Evolutionary conservation across 345 rosid species (phyloP), one percentile per base, ranked within the genome.

Genomic region (Syzygium jambos): DNA sequence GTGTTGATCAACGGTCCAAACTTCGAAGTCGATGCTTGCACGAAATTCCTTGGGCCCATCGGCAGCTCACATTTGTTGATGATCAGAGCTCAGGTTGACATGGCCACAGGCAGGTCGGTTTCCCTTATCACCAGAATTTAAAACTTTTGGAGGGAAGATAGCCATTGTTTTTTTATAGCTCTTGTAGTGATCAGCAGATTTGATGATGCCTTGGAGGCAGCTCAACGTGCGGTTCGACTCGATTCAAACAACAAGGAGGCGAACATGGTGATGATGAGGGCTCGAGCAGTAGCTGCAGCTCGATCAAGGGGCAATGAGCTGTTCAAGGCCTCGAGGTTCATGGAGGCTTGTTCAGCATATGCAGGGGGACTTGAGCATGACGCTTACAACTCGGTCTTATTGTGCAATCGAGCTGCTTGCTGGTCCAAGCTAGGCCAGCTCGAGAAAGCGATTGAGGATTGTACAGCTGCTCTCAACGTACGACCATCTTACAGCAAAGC

Each of bases 361-460:
- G 92, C 95, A 4, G 97, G 95, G 51, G 99, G 99, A 21, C 90
- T 98, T 4, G 96, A 95, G 51, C 89, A 91, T 27, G 99, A 98
- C 52, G 94, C 93, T 0, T 85, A 87, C 90, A 98, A 98, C 93
- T 95, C 99, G 0, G 92, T 98, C 41, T 89, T 98, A 92, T 73
- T 96, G 29, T 95, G 99, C 90, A 98, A 98, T 87, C 93, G 99
- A 53, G 99, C 99, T 0, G 97, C 99, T 46, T 95, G 95, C 65
- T 86, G 92, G 22, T 91, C 95, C 82, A 98, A 95, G 88, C 91
- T 95, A 5, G 93, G 95, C 55, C 94, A 93, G n/a, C 91, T 78
- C 73, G 95, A 93, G 25, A 94, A 94, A 55, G 96, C 96, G 0
- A 87, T 95, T 0, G 98, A 96, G 51, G 99, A 98, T 84, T 95